Evolutionary conservation across 2,329 filamentous ascomycete genomes (phyloP), one percentile per base, ranked within the genome.

Genomic region (Apiospora hydei): DNA sequence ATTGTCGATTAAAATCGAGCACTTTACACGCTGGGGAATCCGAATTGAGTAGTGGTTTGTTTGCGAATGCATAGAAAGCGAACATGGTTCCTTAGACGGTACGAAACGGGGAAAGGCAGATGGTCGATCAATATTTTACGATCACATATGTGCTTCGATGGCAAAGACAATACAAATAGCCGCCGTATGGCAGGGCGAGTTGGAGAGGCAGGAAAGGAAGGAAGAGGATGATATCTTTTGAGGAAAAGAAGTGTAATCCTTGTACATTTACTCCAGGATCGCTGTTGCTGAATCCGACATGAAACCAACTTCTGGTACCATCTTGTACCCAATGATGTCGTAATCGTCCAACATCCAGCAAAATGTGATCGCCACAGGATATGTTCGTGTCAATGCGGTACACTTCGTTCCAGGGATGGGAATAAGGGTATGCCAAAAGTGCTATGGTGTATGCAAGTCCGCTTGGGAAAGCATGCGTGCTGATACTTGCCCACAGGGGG

Each of bases 191-290:
- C 57, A 34, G 53, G 53, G 70, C 26, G 64, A 47, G 47, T n/a
- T 49, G 71, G 67, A 49, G 43, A 43, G 67, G 46, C 44, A 26
- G 34, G 67, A 34, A 57, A 57, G 67, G 47, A 44, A 49, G 13
- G 46, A 24, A 69, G 47, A 53, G 71, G 67, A 46, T 30, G 47
- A 66, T 21, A 18, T 41, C 67, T 49, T 68, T 69, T 71, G 71
- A 71, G 46, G 57, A 64, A 43, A 71, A 72, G 75, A 75, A 76
- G 77, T 77, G 78, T 80, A 80, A 82, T 80, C 81, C 81, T 78
- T 84, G 82, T 84, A 84, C 77, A 84, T 83, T 81, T 81, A 79
- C 76, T 75, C 78, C 75, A 76, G 76, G 77, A 71, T 73, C 71
- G 71, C 71, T 75, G 74, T 73, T 74, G 73, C 75, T 74, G 72